Base-by-base conservation (phyloP, 768 basidiomycete genomes). In the Rhodosporidiobolus odoratus region DNA sequence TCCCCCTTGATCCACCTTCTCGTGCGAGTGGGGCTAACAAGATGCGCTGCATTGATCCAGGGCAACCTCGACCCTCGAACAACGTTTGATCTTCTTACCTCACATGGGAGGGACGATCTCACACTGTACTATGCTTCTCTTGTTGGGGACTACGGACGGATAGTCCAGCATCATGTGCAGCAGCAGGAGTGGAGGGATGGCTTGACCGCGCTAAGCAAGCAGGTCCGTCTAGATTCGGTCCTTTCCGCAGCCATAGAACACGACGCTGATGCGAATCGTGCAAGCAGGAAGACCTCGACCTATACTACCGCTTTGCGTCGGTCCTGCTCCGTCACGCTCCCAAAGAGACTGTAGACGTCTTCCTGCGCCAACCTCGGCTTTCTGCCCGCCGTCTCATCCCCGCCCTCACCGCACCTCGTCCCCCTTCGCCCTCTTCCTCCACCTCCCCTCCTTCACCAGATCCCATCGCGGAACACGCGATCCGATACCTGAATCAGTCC, bases 241-340 rank as follows among this genome's bases (percentile, higher is more conserved):
- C 4, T 23, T 38, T 37, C 35, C 9, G 12, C 48, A 23, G 48
- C 21, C 9, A 50, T 8, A 12, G 12, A 50, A 23, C 15, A 13
- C 23, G 13, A 50, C 12, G 48, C 15, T 50, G 6, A 21, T 10
- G n/a, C 10, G 30, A n/a, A 8, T 30, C 30, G 16, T 13, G 50
- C n/a, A 32, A 37, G 5, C 76, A 98, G 91, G 83, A 86, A n/a
- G 84, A 90, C 68, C 82, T 92, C 27, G 91, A 91, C 54, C 83
- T 95, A 17, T 98, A 97, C 79, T 98, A 98, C 80, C 89, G 89
- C 45, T 95, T 93, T 79, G 89, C 90, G 1, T 84, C 93, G 12
- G 88, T 91, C 10, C 85, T 99, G 35, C 88, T 95, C 82, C 86
- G 88, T 16, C 85, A 92, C 76, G 86, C 86, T 8, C 89, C 96